Base-by-base conservation (phyloP, 768 basidiomycete genomes). In the button mushroom (Agaricus bisporus) region DNA sequence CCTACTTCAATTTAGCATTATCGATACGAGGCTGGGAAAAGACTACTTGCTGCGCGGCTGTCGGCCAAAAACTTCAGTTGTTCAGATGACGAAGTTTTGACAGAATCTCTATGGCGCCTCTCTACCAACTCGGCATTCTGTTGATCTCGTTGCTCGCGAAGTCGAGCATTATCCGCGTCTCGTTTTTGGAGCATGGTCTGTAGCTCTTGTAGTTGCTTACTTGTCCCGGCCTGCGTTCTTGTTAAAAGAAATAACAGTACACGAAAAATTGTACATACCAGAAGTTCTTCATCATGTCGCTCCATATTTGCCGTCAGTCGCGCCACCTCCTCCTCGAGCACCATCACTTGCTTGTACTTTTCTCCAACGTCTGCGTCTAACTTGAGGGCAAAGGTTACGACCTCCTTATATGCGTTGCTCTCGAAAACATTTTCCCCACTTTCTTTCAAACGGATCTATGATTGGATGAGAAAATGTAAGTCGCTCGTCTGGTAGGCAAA, bases 131-230 rank as follows among this genome's bases (percentile, higher is more conserved):
- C 90, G 3, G 82, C 79, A 7, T 66, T 63, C 42, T 73, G 73
- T 57, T 86, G 83, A 58, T 91, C 88, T 6, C 89, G 81, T 57
- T 82, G 76, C 48, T 86, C 85, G 18, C 89, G 81, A 17, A 91
- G 72, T 29, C 89, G 81, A 17, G 74, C 66, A 59, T 80, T 81
- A 49, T 91, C 88, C 2, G 71, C 68, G 58, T 89, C 85, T 35
- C 84, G 81, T 62, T 85, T 87, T 8, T 71, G 70, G 36, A 87
- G 65, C 64, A 81, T 74, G 1, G 66, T 63, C 59, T 80, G 83
- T 29, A 88, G 70, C 28, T 94, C 88, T 58, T 85, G 78, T n/a
- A 76, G 17, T 26, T 48, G 53, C 17, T 54, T 54, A 5, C 17
- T 36, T 10, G 47, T 42, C 6, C 38, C 47, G 5, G 18, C 20